These are phyloP conservation scores for Phlebopus sp. DNA, from an alignment of 1,284 basidiomycete genomes.

Conservation along the genomic window DNA sequence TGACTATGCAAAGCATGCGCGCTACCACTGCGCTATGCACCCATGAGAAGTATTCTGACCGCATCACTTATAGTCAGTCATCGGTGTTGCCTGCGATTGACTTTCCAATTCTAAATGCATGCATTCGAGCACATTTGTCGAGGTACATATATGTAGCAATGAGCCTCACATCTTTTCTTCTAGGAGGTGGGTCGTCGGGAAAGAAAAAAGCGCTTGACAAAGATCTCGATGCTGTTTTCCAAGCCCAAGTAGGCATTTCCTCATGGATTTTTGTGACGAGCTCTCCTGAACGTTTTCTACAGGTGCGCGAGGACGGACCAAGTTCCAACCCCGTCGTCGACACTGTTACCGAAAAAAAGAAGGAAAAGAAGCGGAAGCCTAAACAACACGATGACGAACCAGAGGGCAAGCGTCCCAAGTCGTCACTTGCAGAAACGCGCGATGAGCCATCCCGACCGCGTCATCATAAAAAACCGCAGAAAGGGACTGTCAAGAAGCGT, in stretches of 20 bases:
- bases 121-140: too few species aligned
- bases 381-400: conserved; percentile 15
- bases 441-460: conserved; percentile 2
- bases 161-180: conserved; percentile 28
- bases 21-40: conserved; percentile 37
- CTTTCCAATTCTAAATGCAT: too few species aligned
- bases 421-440: conserved; percentile 10
- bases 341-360: conserved; percentile 1
- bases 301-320: conserved; percentile 15
- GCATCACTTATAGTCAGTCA: too few species aligned
- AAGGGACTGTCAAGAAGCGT: conserved; percentile 20
- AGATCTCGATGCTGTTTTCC: conserved; percentile 29
- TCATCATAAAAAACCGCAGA: conserved; percentile 18
- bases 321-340: conserved; percentile 2
- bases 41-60: too few species aligned
- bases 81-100: too few species aligned
- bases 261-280: background rate
- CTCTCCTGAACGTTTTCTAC: background rate
- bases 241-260: conserved; percentile 16
- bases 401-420: conserved; percentile 26
- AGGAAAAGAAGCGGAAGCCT: conserved; percentile 21
- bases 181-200: conserved; percentile 18
- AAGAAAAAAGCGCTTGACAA: conserved; percentile 24
- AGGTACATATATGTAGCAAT: conserved; percentile 8
- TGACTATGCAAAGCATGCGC: conserved; percentile 34